These are phyloP conservation scores for Tulasnella sp. DNA, from an alignment of 768 basidiomycete species.

Conservation along the genomic window DNA sequence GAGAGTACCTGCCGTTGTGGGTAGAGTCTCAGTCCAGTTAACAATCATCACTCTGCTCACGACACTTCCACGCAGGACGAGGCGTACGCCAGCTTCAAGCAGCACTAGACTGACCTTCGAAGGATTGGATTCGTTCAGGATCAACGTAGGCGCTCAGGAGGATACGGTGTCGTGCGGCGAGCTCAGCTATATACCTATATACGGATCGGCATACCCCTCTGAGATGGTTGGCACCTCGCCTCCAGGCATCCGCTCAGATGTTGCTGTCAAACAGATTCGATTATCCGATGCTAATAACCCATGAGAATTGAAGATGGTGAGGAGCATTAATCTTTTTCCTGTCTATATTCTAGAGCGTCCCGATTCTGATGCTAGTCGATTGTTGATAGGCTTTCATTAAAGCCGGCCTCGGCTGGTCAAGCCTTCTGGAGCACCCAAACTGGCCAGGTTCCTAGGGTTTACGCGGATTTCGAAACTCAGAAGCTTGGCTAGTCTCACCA, in stretches of 20 bases:
- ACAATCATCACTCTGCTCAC: too few relatives aligned
- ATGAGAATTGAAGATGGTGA: not conserved
- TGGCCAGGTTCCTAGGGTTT: not conserved
- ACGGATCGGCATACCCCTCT: too few relatives aligned
- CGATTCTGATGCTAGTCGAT: not conserved
- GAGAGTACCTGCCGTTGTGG: too few relatives aligned
- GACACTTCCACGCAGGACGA: too few relatives aligned
- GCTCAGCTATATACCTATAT: too few relatives aligned
- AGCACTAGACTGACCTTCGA: too few relatives aligned
- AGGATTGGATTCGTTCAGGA: too few relatives aligned
- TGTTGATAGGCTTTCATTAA: not conserved
- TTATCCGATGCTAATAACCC: not conserved
- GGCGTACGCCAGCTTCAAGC: too few relatives aligned
- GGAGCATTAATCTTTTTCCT: not conserved
- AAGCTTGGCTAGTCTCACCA: not conserved
- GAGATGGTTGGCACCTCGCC: not conserved
- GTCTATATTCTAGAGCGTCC: not conserved
- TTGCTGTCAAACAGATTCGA: not conserved
- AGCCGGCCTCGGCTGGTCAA: not conserved
- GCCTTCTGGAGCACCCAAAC: not conserved
- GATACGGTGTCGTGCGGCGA: too few relatives aligned
- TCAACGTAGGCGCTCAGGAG: too few relatives aligned
- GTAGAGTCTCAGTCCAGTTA: too few relatives aligned
- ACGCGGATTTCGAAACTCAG: not conserved
- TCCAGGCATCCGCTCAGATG: not conserved